Evolutionary conservation across 2,329 filamentous ascomycete genomes (phyloP).

Genomic region (Plectosphaerella sp.): DNA sequence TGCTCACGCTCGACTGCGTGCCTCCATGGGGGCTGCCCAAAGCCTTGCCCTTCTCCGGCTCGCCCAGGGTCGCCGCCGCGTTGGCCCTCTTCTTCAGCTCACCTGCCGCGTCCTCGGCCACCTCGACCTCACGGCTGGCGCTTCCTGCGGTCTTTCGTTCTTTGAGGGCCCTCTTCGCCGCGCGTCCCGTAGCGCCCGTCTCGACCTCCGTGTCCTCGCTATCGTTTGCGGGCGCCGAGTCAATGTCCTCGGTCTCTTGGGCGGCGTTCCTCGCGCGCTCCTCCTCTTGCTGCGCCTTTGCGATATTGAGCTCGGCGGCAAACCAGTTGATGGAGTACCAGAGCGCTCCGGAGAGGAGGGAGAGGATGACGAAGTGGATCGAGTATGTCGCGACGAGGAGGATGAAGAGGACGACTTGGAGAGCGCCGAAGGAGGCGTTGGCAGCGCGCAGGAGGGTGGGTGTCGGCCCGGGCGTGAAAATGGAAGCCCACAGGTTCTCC

Average conservation of each 20-base stretch:
- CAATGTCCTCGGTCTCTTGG: slow-evolving; percentile 23
- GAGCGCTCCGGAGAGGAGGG: slow-evolving; percentile 70
- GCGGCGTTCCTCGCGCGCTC: slow-evolving; percentile 28
- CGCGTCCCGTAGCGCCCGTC: slow-evolving; percentile 5
- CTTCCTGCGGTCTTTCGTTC: slow-evolving; percentile 1
- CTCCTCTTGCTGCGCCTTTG: slow-evolving; percentile 33
- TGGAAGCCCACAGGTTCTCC: slow-evolving; percentile 79
- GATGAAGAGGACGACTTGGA: slow-evolving; percentile 72
- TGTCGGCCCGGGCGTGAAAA: slow-evolving; percentile 90
- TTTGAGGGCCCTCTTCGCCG: slow-evolving; percentile 5
- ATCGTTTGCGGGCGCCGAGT: slow-evolving; percentile 34
- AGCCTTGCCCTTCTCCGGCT: slow-evolving; percentile 37
- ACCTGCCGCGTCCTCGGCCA: slow-evolving; percentile 28
- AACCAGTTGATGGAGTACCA: slow-evolving; percentile 99
- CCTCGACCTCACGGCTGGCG: slow-evolving; percentile 39
- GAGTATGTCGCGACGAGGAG: slow-evolving; percentile 80
- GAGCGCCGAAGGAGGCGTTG: slow-evolving; percentile 80
- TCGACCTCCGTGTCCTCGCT: slow-evolving; percentile 48
- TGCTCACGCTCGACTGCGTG: slow-evolving; percentile 61
- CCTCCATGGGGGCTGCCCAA: slow-evolving; percentile 31
- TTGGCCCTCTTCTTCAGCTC: slow-evolving; percentile 45
- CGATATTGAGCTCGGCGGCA: slow-evolving; percentile 56
- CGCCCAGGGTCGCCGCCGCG: slow-evolving; percentile 23
- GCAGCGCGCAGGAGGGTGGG: slow-evolving; percentile 84
- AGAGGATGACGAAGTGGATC: slow-evolving; percentile 84